These are phyloP conservation scores for Sutorius eximius DNA, from an alignment of 1,284 basidiomycete genomes.

Conservation along the genomic window DNA sequence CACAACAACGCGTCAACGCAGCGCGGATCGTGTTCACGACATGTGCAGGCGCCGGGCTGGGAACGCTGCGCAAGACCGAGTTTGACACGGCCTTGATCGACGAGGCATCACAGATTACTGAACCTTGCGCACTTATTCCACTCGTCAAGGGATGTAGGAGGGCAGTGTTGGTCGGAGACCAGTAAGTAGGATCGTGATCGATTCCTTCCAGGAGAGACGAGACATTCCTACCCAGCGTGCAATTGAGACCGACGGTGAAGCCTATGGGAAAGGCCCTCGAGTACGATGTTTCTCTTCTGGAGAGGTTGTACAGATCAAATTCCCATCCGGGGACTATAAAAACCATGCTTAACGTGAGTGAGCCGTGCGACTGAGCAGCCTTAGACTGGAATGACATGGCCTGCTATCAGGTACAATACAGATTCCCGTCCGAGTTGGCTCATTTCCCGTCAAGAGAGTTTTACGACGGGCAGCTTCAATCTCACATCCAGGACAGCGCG, in stretches of 20 bases:
- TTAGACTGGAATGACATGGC: not conserved
- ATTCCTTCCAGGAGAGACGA: not conserved
- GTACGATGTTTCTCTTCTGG: constrained; percentile 60
- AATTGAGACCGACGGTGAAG: constrained; percentile 61
- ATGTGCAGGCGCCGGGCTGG: constrained; percentile 62
- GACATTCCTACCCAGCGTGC: constrained; percentile 44
- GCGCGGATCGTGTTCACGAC: constrained; percentile 62
- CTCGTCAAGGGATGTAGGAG: constrained; percentile 59
- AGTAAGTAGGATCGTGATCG: constrained; percentile 43
- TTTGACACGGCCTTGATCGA: constrained; percentile 66
- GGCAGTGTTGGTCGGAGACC: constrained; percentile 65
- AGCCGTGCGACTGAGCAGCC: no score
- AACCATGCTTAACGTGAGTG: constrained; percentile 59
- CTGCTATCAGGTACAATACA: constrained; percentile 56
- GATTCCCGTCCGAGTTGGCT: constrained; percentile 57
- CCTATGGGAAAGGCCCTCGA: constrained; percentile 55
- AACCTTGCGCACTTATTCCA: constrained; percentile 61
- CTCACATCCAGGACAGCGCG: constrained; percentile 43
- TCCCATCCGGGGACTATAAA: constrained; percentile 41
- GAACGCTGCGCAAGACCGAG: constrained; percentile 52
- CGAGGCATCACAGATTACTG: constrained; percentile 67
- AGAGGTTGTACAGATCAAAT: constrained; percentile 52
- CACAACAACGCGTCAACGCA: constrained; percentile 53
- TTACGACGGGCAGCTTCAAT: constrained; percentile 53
- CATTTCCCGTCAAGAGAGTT: constrained; percentile 61